These are phyloP conservation scores for Xerocomus spinulosus DNA, from an alignment of 768 basidiomycete genomes.

Conservation along the genomic window DNA sequence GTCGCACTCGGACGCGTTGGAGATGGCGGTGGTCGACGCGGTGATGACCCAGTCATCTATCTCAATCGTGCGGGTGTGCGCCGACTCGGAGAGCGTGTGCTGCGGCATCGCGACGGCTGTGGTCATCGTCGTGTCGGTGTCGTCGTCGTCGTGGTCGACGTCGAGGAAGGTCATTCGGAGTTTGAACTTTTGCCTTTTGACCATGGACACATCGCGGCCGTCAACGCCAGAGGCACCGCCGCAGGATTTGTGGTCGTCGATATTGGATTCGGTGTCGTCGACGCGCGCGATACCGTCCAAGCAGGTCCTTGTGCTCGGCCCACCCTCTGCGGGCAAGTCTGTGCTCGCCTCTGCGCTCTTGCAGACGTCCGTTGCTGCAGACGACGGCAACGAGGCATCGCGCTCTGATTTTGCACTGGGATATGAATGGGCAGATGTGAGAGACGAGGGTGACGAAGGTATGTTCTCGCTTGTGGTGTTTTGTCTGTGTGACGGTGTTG, in stretches of 20 bases:
- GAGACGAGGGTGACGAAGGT: conserved; percentile 95
- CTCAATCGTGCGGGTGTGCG: conserved; percentile 64
- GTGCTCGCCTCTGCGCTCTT: conserved; percentile 67
- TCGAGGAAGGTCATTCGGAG: conserved; percentile 17
- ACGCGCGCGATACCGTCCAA: conserved; percentile 80
- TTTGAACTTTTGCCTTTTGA: conserved; percentile 14
- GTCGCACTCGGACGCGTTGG: conserved; percentile 72
- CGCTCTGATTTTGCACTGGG: conserved; percentile 80
- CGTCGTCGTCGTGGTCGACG: conserved; percentile 7
- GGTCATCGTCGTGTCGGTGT: conserved; percentile 25
- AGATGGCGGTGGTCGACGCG: conserved; percentile 71
- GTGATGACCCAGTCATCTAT: conserved; percentile 67
- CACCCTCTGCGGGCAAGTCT: conserved; percentile 75
- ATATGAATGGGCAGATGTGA: conserved; percentile 87
- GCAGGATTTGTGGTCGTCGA: conserved; percentile 88
- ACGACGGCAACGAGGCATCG: conserved; percentile 55
- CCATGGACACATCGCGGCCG: conserved; percentile 45
- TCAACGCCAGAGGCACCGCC: conserved; percentile 72
- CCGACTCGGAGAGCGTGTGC: conserved; percentile 65
- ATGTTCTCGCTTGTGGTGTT: conserved; percentile 19
- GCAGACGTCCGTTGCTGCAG: conserved; percentile 52
- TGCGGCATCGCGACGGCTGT: conserved; percentile 47
- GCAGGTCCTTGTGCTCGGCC: conserved; percentile 80
- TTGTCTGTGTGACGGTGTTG: not conserved
- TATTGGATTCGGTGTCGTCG: conserved; percentile 82